A percentile compares a stretch with the other conserved stretches of the same genome.
Conservation (phyloP, 2,329 filamentous ascomycete species). For the Chaetomiaceae sp. region DNA sequence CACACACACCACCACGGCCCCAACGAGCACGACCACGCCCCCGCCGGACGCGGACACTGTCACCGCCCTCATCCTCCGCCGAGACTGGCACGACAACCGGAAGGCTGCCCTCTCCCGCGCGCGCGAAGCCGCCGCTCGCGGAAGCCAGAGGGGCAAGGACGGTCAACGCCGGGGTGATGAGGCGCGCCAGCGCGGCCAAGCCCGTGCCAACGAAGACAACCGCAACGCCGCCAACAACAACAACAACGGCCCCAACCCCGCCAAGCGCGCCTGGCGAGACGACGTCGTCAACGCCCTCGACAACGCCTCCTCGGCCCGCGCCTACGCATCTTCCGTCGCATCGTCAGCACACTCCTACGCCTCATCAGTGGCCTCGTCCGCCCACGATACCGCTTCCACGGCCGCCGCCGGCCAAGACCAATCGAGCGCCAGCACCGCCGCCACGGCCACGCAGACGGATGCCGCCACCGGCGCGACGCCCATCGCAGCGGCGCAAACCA, state of each 20-base stretch:
- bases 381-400: neutral
- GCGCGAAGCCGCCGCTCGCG: neutral
- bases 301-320: neutral
- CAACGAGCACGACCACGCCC: too few relatives aligned
- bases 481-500: too few relatives aligned
- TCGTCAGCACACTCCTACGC: conserved; percentile 4
- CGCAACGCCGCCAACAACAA: neutral
- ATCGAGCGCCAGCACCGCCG: too few relatives aligned
- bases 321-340: conserved; percentile 3
- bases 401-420: neutral
- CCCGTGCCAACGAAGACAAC: neutral
- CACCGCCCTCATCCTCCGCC: neutral
- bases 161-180: neutral
- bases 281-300: conserved; percentile 8
- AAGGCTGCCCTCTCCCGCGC: neutral
- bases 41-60: too few relatives aligned
- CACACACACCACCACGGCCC: neutral
- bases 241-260: neutral
- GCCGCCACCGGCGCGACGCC: too few relatives aligned
- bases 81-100: conserved; percentile 1
- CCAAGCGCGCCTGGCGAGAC: neutral
- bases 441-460: too few relatives aligned
- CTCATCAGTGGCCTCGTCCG: conserved; percentile 5
- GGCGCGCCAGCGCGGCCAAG: neutral
- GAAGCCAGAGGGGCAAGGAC: neutral